Evolutionary conservation across 176 grass and related monocot species (phyloP), one percentile per base, ranked within the genome.

Genomic region (Poa annua): DNA sequence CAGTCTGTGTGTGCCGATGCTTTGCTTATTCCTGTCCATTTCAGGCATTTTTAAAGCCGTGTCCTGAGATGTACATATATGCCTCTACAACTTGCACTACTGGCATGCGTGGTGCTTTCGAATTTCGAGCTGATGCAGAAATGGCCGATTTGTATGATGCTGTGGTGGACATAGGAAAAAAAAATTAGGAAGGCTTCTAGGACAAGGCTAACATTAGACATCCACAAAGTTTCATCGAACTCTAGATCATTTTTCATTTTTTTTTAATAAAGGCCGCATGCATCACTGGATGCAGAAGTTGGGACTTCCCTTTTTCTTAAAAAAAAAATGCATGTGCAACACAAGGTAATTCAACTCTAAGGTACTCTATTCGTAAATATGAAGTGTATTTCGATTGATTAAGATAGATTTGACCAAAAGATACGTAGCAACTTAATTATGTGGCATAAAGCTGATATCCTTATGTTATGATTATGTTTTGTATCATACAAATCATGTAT

Each of bases 1-100:
- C 42, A n/a, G 70, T 38, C 17, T 7, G 45, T 9, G 81, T 24
- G 20, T 70, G n/a, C 41, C 69, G 45, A 63, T 50, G 41, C 55
- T 52, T 48, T 63, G 22, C 24, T 61, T 86, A 76, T 86, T 72
- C 83, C 48, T 56, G 83, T 86, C 88, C 35, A 24, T 82, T 77
- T 82, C 78, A 89, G 79, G 65, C 83, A 89, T 89, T 86, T 89
- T 6, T 55, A 89, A 86, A 86, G 88, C 78, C 65, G 53, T 45
- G 54, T 47, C 63, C 36, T 53, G 39, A 54, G 72, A 82, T 44
- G 61, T 64, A 78, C 78, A 82, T 71, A 65, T 86, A 82, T 82
- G 45, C 83, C 79, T 41, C 55, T 21, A 65, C 88, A 89, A 86
- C 47, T 86, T 82, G 78, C 88, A 48, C 49, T 55, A 72, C n/a